These are phyloP conservation scores for Coleophoma cylindrospora DNA, from an alignment of 2,329 filamentous ascomycete species.

Conservation along the genomic window DNA sequence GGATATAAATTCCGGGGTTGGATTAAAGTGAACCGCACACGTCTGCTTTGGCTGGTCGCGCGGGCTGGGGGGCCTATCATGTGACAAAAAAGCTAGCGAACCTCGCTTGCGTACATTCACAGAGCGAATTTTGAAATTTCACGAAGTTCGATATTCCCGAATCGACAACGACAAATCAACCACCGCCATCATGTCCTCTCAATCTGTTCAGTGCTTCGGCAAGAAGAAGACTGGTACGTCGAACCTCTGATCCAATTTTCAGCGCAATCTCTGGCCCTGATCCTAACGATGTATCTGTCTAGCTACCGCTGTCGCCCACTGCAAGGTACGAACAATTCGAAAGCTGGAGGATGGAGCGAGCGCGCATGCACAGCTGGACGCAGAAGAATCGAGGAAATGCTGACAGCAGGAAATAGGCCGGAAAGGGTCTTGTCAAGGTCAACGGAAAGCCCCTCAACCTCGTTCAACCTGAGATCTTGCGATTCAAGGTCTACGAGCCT, in stretches of 20 bases:
- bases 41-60: too few relatives aligned
- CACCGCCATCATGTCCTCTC: conserved; percentile 44
- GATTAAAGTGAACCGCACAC: background rate
- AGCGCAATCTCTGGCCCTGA: background rate
- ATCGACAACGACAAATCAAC: conserved; percentile 2
- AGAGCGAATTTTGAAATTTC: background rate
- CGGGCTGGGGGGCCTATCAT: background rate
- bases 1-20: background rate
- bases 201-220: conserved; percentile 97
- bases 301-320: conserved; percentile 71
- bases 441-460: conserved; percentile 95
- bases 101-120: background rate
- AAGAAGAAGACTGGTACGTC: conserved; percentile 71
- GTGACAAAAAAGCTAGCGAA: background rate
- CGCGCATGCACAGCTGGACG: background rate
- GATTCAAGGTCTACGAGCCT: conserved; percentile 99
- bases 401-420: conserved; percentile 45
- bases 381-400: conserved; percentile 7
- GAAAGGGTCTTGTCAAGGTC: conserved; percentile 94
- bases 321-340: conserved; percentile 54
- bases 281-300: conserved; percentile 29
- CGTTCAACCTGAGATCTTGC: conserved; percentile 92
- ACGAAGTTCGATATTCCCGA: background rate
- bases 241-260: conserved; percentile 1
- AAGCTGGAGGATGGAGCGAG: background rate